Base-by-base conservation (phyloP, 805 yeast genomes). In the Candida saitoana region DNA sequence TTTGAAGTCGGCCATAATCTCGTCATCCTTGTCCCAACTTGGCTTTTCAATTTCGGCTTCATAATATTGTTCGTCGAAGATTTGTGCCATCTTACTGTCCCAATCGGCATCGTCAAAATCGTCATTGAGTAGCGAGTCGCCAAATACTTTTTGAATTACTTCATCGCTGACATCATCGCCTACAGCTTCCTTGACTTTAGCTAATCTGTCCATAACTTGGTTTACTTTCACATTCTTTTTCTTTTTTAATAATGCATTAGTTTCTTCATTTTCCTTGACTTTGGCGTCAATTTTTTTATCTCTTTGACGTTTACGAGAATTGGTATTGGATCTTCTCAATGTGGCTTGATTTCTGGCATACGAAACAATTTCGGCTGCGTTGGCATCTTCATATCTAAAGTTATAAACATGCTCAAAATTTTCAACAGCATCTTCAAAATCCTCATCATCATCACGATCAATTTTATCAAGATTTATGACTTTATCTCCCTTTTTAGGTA, bases 301-400 rank as follows among this genome's bases (percentile, higher is more conserved):
- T 69, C 98, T 81, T 62, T 82, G 83, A 62, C 82, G 80, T 69
- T 88, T 88, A 53, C 99, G 79, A 9, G 84, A 62, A 51, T 82
- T 79, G 46, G 81, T 74, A 39, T 80, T 81, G 16, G 84, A 80
- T 58, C 99, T 76, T 67, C 99, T 82, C 57, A 89, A 73, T 0
- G 98, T 88, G 18, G 93, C 95, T 63, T 89, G 96, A 34, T 73
- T 83, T 76, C 99, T 88, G 2, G 98, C 97, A 68, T 91, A 93
- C 14, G 95, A 84, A 15, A 90, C 84, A 61, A 93, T 87, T 55
- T 91, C 96, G 0, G 91, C 87, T 5, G 96, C 77, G 49, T 81
- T 79, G 12, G 96, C 89, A 55, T 90, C 97, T 64, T 93, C 99
- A 60, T 77, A 93, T 59, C 99, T 77, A 73, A 91, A 91, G 57